Evolutionary conservation across 306 rosid species (phyloP), one percentile per base, ranked within the genome.

Genomic region (Morella rubra): DNA sequence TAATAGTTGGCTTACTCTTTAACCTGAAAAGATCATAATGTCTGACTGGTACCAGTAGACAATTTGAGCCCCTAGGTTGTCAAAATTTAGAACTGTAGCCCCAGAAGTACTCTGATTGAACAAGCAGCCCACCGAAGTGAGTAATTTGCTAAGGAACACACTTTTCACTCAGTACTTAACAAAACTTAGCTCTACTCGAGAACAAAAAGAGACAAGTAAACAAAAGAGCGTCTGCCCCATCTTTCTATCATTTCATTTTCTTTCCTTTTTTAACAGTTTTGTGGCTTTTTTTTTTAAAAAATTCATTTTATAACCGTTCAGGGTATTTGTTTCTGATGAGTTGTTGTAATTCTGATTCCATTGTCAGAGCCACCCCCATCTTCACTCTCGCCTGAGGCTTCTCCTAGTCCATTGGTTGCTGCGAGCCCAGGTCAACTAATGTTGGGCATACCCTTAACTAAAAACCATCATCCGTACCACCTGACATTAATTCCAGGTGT

Each of bases 351-450:
- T 76, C 7, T 73, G 81, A 82, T 91, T 80, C 79, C 80, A 77
- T 79, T 82, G 89, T 81, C 92, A 83, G 91, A 82, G 75, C 80
- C 92, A 62, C 71, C 96, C 72, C 87, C 88, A 12, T 80, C 97
- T 54, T 81, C 64, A 73, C 76, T 77, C 61, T 75, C 86, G 53
- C 97, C 97, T 0, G 81, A 85, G 82, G 89, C 85, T 82, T 86
- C 98, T 81, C 96, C 96, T 53, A 89, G 87, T 84, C 91, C 96
- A 27, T 66, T 72, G 77, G 85, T 80, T 82, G 91, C 99, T 75
- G 92, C 77, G 70, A 79, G 93, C 79, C 99, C 99, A 14, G 84
- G 80, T 69, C 93, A 86, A 56, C 81, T 82, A 77, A 62, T 82
- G 68, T 51, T 86, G 62, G 91, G 87, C 76, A 79, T 80, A 61